Evolutionary conservation across 441 rosid species (phyloP), one percentile per base, ranked within the genome.

Genomic region (Gossypium gossypioides): DNA sequence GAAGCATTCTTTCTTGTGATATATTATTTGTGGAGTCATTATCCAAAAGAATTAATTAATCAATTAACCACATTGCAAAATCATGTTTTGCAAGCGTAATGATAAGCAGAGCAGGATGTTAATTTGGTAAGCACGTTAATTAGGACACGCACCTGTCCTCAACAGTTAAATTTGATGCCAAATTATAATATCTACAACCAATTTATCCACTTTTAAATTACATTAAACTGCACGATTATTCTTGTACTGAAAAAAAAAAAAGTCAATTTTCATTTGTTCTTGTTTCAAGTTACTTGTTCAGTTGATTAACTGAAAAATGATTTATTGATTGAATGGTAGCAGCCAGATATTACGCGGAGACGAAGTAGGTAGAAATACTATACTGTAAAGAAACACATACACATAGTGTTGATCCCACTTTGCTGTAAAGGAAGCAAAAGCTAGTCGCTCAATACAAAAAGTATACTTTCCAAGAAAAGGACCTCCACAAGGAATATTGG

Each of bases 351-450:
- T 64, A 25, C 2, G 29, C 6, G 19, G 40, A 71, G 70, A 13
- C 56, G 27, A 67, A 67, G 59, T 27, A 51, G 58, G 71, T 48
- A 24, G 22, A 48, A 24, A 24, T 44, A 1, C 71, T 40, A 37
- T 7, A 37, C 12, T 24, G 27, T 71, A 27, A 37, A 15, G 54
- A 62, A 55, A 55, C 27, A 34, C 6, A 19, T 10, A 4, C 21
- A n/a, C 69, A 60, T 27, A 68, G 69, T 75, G 78, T 27, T 54
- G 22, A 66, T 69, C 60, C 77, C 82, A 79, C 79, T 56, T 64
- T 54, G n/a, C 32, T 10, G 56, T 6, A 52, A 71, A 71, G 42
- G 61, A 40, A 40, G 13, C 46, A 40, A 64, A 25, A 19, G 13
- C 32, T 4, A 15, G 22, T 32, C 34, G 25, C 58, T 54, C 13